Percentiles rank a stretch among this genome's conserved stretches.
Evolutionary conservation across 495 filamentous ascomycete genomes (phyloP).

Genomic region (Hyaloscypha bicolor): DNA sequence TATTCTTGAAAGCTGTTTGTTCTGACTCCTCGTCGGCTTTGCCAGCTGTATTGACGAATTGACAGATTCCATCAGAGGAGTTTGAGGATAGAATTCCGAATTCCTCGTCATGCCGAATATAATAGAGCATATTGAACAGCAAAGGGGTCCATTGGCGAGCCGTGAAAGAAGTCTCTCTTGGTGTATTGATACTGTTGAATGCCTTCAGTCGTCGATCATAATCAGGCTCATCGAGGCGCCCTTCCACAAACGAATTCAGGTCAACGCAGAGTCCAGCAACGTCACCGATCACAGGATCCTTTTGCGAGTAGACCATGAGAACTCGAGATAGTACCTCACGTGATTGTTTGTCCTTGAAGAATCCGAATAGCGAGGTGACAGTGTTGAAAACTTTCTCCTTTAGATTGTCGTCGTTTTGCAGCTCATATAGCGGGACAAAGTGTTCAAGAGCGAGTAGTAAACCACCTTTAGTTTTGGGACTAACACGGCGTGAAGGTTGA

Average conservation of each 20-base stretch:
- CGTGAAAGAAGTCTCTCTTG: conserved; percentile 53
- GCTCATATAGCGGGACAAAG: conserved; percentile 66
- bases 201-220: conserved; percentile 79
- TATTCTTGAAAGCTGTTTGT: conserved; percentile 35
- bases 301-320: conserved; percentile 65
- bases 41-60: conserved; percentile 68
- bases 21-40: conserved; percentile 41
- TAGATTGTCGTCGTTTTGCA: conserved; percentile 57
- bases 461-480: conserved; percentile 78
- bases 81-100: conserved; percentile 78
- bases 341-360: conserved; percentile 78
- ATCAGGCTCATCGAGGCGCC: conserved; percentile 78
- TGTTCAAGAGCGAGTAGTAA: conserved; percentile 74
- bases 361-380: conserved; percentile 76
- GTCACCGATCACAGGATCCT: conserved; percentile 59
- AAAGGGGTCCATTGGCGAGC: conserved; percentile 89
- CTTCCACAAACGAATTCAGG: conserved; percentile 73
- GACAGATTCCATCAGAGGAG: conserved; percentile 75
- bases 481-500: conserved; percentile 80
- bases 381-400: conserved; percentile 61
- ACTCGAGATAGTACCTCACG: conserved; percentile 72
- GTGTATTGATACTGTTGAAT: conserved; percentile 71
- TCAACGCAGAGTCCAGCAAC: conserved; percentile 73
- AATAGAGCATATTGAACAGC: conserved; percentile 87
- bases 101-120: conserved; percentile 84